phyloP scores from a whole-genome alignment of 225 moss, liverwort and hornwort species.

The Marchantia paleacea region DNA sequence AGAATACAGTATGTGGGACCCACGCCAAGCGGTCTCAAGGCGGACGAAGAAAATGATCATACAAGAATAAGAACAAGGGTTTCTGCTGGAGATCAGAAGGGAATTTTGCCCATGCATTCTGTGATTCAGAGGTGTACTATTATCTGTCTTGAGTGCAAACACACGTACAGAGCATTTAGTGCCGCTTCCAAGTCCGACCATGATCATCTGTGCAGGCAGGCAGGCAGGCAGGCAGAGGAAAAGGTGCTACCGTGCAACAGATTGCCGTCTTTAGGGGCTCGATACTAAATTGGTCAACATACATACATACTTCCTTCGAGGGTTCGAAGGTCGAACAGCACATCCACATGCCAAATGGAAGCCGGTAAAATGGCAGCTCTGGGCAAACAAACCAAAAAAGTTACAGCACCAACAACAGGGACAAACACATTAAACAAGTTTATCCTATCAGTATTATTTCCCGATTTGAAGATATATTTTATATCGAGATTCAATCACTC shows the following conservation, averaged over 20 bases:
- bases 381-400: not conserved
- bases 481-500: not conserved
- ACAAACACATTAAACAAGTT: not conserved
- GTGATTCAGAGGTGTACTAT: not conserved
- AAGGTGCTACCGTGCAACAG: constrained; percentile 11
- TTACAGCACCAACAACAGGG: not conserved
- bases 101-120: not conserved
- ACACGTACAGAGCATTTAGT: not conserved
- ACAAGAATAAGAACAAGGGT: not conserved
- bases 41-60: not conserved
- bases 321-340: constrained; percentile 23
- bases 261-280: not conserved
- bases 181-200: not conserved
- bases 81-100: not conserved
- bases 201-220: not conserved
- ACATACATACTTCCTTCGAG: not conserved
- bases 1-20: constrained; percentile 4
- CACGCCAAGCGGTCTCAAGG: not conserved
- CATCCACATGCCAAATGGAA: constrained; percentile 17
- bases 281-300: not conserved
- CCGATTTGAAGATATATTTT: too few species aligned
- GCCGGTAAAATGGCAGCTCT: not conserved
- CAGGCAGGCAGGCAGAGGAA: not conserved
- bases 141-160: not conserved
- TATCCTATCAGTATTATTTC: not conserved